Base-by-base conservation (phyloP, 1,284 basidiomycete species). In the Taiwanofungus camphoratus region DNA sequence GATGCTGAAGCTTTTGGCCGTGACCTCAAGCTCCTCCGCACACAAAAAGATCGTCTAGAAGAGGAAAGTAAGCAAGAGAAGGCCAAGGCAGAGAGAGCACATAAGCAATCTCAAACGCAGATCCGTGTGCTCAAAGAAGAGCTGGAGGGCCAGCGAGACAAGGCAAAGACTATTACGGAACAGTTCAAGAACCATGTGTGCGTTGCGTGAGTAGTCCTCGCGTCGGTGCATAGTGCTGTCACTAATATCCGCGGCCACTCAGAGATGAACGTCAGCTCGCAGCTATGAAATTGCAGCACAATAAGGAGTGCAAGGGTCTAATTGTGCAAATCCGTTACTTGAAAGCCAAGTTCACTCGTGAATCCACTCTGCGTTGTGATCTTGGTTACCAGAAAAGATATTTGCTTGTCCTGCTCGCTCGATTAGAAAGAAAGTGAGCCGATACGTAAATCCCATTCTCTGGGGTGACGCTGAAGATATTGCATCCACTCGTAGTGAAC, bases 251-350 rank as follows among this genome's bases (percentile, higher is more conserved):
- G n/a, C n/a, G 7, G 26, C 26, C 26, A 27, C n/a, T 22, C 22
- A 83, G 79, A 15, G 74, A 84, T 45, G 70, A 72, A 4, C 52
- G 53, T 9, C 73, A 78, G 53, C 52, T 87, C 5, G 68, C 71
- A 3, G 64, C 64, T 3, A 56, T 92, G 50, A 82, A 76, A 53
- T 50, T 67, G 3, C 78, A 81, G 58, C 90, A 94, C 61, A 87
- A 83, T 46, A 77, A 79, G 48, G 91, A 94, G 63, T 87, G 86
- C 67, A 92, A 92, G 59, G 92, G 91, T 11, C 68, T 94, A 16
- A 76, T 94, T 45, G 76, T 90, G 3, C 87, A 96, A 61, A 93
- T 97, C 51, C 77, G 77, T 37, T 97, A 97, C 64, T 75, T 98
- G 51, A 95, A 98, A 62, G 85, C 87, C 36, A 92, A 92, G 59